Base-by-base conservation (phyloP, 1,284 basidiomycete species). In the Pyrrhoderma lamaoense region DNA sequence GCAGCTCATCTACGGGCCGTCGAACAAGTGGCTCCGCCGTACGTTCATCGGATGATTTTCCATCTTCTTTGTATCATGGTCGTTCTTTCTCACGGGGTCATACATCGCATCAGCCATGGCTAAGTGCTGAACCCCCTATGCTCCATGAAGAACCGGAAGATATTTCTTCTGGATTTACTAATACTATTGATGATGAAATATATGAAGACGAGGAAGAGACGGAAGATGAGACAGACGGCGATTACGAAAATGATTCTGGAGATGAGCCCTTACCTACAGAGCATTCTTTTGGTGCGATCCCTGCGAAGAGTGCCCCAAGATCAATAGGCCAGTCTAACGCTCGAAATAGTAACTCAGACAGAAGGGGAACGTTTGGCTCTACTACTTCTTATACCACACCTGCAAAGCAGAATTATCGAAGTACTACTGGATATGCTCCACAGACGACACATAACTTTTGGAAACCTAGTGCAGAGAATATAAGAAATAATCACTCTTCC, bases 391-490 rank as follows among this genome's bases (percentile, higher is more conserved):
- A 42, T 36, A 39, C 35, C 14, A 21, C 36, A 8, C 21, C n/a
- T n/a, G n/a, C n/a, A n/a, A n/a, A 23, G 14, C 37, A 13, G 14
- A 38, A 23, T 23, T 18, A 22, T 11, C 27, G 27, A 5, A 47
- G 31, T 11, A 34, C n/a, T 7, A 16, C 9, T 19, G 19, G 13
- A 11, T 13, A 19, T 2, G 27, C 22, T 25, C 3, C 45, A 11
- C 45, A 47, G 43, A n/a, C 16, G 14, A 8, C n/a, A 19, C 50
- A 52, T 23, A 52, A 23, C 18, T n/a, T 51, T n/a, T 51, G 49
- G 49, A 44, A 51, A 25, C 49, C 49, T 14, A 51, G 42, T 36
- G 35, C n/a, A 8, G 49, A 44, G 34, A 51, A 51, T 37, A 51
- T 51, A 7, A 5, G 38, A 22, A 40, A 8, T 8, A 40, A 40